Percentiles rank a stretch among this genome's conserved stretches.
Evolutionary conservation across 768 basidiomycete genomes (phyloP).

Genomic region (Tricholomella constricta): DNA sequence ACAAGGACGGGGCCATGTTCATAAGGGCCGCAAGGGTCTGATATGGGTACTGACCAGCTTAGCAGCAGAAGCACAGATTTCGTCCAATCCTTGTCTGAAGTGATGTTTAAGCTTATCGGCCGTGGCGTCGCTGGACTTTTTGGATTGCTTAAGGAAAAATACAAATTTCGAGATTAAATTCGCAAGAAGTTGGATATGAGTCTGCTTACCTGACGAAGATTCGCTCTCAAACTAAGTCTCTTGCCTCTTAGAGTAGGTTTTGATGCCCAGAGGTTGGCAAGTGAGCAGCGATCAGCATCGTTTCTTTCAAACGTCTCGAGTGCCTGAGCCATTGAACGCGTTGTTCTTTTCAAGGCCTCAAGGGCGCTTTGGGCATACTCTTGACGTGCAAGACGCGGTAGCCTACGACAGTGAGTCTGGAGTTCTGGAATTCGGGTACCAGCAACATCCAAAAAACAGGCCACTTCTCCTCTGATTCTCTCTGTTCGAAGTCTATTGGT

Average conservation of each 20-base stretch:
- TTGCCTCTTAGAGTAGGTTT: no score
- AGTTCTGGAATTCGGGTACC: slow-evolving; percentile 4
- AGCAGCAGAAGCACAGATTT: neutral
- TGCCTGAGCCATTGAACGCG: neutral
- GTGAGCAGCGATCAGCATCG: neutral
- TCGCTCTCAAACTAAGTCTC: no score
- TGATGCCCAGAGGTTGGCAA: slow-evolving; percentile 2
- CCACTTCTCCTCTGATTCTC: neutral
- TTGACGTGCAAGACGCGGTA: neutral
- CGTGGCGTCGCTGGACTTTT: neutral
- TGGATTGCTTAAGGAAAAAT: neutral
- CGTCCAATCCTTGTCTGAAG: slow-evolving; percentile 1
- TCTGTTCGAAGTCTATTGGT: neutral
- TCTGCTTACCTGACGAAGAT: neutral
- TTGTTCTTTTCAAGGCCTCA: neutral
- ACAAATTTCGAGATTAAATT: neutral
- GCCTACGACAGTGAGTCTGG: neutral
- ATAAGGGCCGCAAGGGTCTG: no score
- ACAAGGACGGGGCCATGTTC: neutral
- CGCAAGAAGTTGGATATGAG: neutral
- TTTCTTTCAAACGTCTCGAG: neutral
- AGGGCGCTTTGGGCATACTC: neutral
- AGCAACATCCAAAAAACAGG: neutral
- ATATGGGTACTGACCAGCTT: neutral
- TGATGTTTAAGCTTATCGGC: neutral